Conservation (phyloP, 257 asterid species). For the Nemophila menziesii region DNA sequence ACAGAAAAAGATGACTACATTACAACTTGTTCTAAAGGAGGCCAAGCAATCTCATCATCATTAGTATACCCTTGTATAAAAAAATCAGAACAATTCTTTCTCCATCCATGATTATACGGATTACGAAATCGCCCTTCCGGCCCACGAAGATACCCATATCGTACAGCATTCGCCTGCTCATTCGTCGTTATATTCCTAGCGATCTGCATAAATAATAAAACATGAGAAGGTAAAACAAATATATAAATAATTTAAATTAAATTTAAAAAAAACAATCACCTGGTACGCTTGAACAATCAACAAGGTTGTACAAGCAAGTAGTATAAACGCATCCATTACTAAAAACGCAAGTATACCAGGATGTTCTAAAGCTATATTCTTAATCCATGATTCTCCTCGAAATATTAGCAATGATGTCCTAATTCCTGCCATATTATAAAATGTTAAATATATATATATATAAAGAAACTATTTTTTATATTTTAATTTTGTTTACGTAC, state of each 20-base stretch:
- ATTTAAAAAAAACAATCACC: constrained; percentile 26
- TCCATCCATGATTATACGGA: constrained; percentile 86
- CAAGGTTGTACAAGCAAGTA: constrained; percentile 47
- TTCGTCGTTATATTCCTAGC: constrained; percentile 85
- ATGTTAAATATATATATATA: background rate
- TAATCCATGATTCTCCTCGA: constrained; percentile 54
- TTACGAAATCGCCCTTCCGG: constrained; percentile 86
- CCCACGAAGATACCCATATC: constrained; percentile 86
- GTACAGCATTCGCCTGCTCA: constrained; percentile 66
- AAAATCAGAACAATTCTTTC: constrained; percentile 85
- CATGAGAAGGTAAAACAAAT: no score
- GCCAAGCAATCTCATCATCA: constrained; percentile 90
- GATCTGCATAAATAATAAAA: constrained; percentile 61
- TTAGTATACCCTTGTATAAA: constrained; percentile 60
- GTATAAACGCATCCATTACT: constrained; percentile 58
- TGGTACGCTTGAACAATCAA: constrained; percentile 53
- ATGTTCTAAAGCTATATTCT: constrained; percentile 38
- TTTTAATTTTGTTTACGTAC: constrained; percentile 31
- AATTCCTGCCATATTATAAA: constrained; percentile 43
- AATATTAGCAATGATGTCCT: constrained; percentile 48
- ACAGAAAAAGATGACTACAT: no score
- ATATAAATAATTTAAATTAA: background rate
- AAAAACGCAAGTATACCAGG: constrained; percentile 68
- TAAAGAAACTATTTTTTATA: background rate
- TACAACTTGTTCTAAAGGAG: constrained; percentile 53